Evolutionary conservation across 176 grass and related monocot genomes (phyloP), one percentile per base, ranked within the genome.

Genomic region (Carex littledalei): DNA sequence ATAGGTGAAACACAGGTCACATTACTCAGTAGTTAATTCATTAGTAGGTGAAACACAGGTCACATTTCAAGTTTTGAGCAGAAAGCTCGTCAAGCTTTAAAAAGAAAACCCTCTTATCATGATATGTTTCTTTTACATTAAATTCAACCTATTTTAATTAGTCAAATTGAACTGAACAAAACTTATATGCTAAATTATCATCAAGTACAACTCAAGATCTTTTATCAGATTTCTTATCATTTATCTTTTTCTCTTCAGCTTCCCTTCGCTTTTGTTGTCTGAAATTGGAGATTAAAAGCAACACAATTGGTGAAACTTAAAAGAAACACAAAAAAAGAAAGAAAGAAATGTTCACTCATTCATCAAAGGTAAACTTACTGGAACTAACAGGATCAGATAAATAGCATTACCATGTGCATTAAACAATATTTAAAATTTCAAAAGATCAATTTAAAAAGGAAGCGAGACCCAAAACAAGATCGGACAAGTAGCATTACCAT

Each of bases 221-320:
- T 88, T 84, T 90, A 65, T 95, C 95, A 52, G 86, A 90, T 64
- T 92, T 95, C 69, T 89, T 86, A 85, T 98, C 91, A 3, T 82
- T 69, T 20, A 89, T 82, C 82, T 79, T 89, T 85, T 86, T 99
- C 3, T 92, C 91, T 91, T 91, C 91, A 49, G 91, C 93, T 81
- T 99, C 91, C 93, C 78, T 95, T 79, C 90, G 86, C 78, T 92
- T 95, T 80, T 92, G 95, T 89, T 95, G 93, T 81, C 37, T 39
- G 37, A 11, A 87, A 90, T 87, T 88, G 24, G 85, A 68, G 80
- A 73, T 47, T 22, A 12, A 1, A 49, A 65, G 39, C 56, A 87
- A 81, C 24, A 79, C 18, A 67, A 26, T 43, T 60, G 20, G 34
- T 53, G 39, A 74, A 15, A 65, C 11, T 39, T 15, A 11, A 60